phyloP scores from a whole-genome alignment of 2,329 filamentous ascomycete species.

The Pseudocercospora eumusae region DNA sequence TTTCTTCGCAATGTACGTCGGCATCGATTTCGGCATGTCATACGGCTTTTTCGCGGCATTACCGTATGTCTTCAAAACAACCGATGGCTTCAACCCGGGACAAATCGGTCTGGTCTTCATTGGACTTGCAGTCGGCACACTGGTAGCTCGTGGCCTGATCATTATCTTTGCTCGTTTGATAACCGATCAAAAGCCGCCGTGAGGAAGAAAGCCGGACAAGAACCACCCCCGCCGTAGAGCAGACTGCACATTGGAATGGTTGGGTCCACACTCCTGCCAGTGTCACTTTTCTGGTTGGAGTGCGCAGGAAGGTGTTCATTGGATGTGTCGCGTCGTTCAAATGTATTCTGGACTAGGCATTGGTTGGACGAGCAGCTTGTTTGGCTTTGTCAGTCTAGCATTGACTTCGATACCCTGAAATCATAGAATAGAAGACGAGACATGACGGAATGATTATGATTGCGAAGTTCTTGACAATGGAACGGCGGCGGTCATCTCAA shows the following conservation, averaged over 20 bases:
- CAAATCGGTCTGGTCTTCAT: constrained; percentile 39
- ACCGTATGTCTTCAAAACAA: constrained; percentile 36
- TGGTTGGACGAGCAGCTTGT: constrained; percentile 45
- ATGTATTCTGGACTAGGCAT: constrained; percentile 46
- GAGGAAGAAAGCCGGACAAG: constrained; percentile 11
- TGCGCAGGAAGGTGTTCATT: constrained; percentile 37
- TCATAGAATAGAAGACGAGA: neutral
- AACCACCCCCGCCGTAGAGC: constrained; percentile 33
- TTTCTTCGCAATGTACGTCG: constrained; percentile 43
- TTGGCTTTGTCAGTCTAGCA: constrained; percentile 41
- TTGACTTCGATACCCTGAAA: constrained; percentile 36
- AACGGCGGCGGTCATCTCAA: neutral
- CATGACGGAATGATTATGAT: neutral
- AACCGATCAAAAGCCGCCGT: constrained; percentile 24
- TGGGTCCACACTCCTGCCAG: constrained; percentile 36
- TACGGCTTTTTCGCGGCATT: constrained; percentile 47
- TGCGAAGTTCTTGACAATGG: no score
- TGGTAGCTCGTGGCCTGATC: constrained; percentile 16
- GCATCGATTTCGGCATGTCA: constrained; percentile 45
- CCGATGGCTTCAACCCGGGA: constrained; percentile 34
- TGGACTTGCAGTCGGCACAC: constrained; percentile 31
- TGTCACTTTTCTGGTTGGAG: constrained; percentile 42
- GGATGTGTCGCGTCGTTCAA: constrained; percentile 44
- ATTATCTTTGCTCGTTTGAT: constrained; percentile 29
- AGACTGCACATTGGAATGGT: constrained; percentile 40